These are phyloP conservation scores for Aspergillus novoparasiticus DNA, from an alignment of 2,329 filamentous ascomycete genomes.

Conservation along the genomic window DNA sequence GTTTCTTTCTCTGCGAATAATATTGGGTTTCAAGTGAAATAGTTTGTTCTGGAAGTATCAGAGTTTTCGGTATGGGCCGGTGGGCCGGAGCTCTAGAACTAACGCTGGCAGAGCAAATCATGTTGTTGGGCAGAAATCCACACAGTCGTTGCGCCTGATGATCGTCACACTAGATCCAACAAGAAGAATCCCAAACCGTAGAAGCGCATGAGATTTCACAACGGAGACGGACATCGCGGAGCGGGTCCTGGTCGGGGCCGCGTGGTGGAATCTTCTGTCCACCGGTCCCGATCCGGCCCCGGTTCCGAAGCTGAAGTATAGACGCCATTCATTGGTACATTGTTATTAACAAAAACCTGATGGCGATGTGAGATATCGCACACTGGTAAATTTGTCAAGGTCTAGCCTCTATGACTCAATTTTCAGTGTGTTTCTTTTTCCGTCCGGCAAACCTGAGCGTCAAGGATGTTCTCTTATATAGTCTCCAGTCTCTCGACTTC, in stretches of 20 bases:
- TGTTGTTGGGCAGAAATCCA: conserved; percentile 6
- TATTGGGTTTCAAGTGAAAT: not conserved
- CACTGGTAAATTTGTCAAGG: conserved; percentile 14
- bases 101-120: not conserved
- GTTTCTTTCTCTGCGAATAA: not conserved
- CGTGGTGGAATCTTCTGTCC: conserved; percentile 14
- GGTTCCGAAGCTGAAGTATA: conserved; percentile 8
- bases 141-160: not conserved
- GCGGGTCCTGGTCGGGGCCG: conserved; percentile 26
- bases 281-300: conserved; percentile 25
- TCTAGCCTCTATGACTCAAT: conserved; percentile 26
- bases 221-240: not conserved
- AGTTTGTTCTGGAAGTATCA: not conserved
- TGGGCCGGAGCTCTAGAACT: not conserved
- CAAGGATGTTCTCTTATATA: not conserved
- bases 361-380: conserved; percentile 12
- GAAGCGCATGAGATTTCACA: not conserved
- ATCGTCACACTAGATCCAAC: not conserved
- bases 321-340: conserved; percentile 7
- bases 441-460: not conserved
- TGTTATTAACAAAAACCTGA: too few relatives aligned
- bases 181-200: not conserved
- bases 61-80: not conserved
- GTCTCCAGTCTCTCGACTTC: not conserved
- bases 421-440: not conserved